Base-by-base conservation (phyloP, 1,139 yeast genomes). In the Lodderomyces elongisporus region DNA sequence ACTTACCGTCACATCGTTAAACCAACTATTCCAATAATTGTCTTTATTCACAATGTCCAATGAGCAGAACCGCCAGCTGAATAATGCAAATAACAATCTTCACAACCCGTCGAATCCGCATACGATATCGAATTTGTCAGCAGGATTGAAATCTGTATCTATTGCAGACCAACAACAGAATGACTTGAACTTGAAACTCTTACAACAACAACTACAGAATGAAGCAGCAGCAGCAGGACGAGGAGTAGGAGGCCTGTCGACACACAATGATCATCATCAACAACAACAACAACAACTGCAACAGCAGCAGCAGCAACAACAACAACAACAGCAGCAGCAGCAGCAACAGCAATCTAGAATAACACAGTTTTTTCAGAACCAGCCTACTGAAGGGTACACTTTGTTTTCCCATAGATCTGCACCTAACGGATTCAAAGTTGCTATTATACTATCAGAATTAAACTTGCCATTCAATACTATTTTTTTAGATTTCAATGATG, bases 341-440 rank as follows among this genome's bases (percentile, higher is more conserved):
- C 58, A 57, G 27, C 61, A 58, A 34, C 66, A 65, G 31, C 71
- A 66, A 34, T 65, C 77, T 18, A 67, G 95, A 47, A 78, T 88
- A 37, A 72, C 85, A 17, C 74, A 74, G 41, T 87, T 85, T 55
- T 81, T 87, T 54, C 78, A 74, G 45, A 79, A 82, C 47, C 85
- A 81, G 43, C 95, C 96, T 4, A 62, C 75, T 14, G 85, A 81
- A 43, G 97, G 96, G 3, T 85, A 76, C 56, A 85, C 96, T 2
- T 66, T 89, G 33, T 87, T 89, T 51, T 80, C 93, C 14, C 96
- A 89, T 58, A 66, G 95, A 49, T 83, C 94, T 7, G 96, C 96
- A 1, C 97, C 97, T 18, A 89, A 89, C 58, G 97, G 96, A 6
- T 91, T 88, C 70, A 89, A 89, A 58, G 95, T 91, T 14, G 96